phyloP scores from a whole-genome alignment of 2,329 filamentous ascomycete genomes.

The Aspergillus nomiae region DNA sequence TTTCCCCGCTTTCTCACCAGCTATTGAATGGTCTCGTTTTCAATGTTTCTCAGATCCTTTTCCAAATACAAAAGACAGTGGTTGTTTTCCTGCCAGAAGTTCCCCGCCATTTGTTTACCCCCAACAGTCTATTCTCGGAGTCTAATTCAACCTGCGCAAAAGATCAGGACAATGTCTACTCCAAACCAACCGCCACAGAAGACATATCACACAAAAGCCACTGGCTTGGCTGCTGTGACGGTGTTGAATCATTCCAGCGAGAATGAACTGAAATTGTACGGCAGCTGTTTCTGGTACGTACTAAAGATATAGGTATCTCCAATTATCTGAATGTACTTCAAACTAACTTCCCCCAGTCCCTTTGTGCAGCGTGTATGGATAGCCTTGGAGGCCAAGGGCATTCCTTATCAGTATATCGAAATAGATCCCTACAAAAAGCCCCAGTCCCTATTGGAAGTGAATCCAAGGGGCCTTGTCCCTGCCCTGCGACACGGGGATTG shows the following conservation, averaged over 20 bases:
- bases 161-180: conserved; percentile 48
- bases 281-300: conserved; percentile 77
- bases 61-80: neutral
- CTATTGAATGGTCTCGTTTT: neutral
- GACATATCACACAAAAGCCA: conserved; percentile 70
- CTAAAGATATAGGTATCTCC: neutral
- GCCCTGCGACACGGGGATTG: conserved; percentile 77
- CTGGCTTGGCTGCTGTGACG: conserved; percentile 69
- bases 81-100: neutral
- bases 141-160: conserved; percentile 15
- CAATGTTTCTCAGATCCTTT: neutral
- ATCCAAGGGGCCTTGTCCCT: conserved; percentile 74
- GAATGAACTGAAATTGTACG: conserved; percentile 73
- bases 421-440: conserved; percentile 78
- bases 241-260: conserved; percentile 71
- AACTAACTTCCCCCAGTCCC: conserved; percentile 55
- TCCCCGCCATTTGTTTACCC: neutral
- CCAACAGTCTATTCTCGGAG: conserved; percentile 6
- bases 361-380: conserved; percentile 92
- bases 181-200: conserved; percentile 59
- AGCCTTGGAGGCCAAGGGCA: conserved; percentile 74
- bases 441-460: conserved; percentile 70
- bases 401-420: conserved; percentile 84
- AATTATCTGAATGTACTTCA: conserved; percentile 8
- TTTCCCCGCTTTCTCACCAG: neutral